A percentile compares a stretch with the other conserved stretches of the same genome.
Evolutionary conservation across 140 eudicot genomes (phyloP).

Genomic region (Cichorium intybus): DNA sequence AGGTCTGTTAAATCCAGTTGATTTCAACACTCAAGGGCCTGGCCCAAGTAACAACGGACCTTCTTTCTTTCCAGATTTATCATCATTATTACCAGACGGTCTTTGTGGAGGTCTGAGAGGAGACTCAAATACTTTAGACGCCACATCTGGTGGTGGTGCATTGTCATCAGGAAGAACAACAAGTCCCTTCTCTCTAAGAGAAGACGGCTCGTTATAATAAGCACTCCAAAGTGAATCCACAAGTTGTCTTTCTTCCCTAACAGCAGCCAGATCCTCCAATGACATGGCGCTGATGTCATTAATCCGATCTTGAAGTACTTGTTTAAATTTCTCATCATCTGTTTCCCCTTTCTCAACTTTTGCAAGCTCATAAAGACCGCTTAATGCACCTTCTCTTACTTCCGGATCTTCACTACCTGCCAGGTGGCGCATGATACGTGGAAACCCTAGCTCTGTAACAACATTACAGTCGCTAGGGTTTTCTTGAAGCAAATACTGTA

Average conservation of each 20-base stretch:
- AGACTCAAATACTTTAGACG: constrained; percentile 65
- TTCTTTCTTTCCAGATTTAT: constrained; percentile 53
- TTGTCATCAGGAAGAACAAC: constrained; percentile 76
- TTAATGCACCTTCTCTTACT: constrained; percentile 81
- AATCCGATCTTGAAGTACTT: constrained; percentile 66
- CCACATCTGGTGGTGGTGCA: constrained; percentile 81
- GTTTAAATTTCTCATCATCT: constrained; percentile 56
- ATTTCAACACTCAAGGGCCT: constrained; percentile 33
- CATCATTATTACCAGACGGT: constrained; percentile 17
- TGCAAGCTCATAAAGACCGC: constrained; percentile 70
- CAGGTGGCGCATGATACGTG: constrained; percentile 71
- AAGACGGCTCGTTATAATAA: constrained; percentile 63
- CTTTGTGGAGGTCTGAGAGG: constrained; percentile 63
- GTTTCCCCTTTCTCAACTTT: constrained; percentile 30
- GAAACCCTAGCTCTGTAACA: constrained; percentile 70
- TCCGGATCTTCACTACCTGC: constrained; percentile 72
- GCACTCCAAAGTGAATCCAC: constrained; percentile 78
- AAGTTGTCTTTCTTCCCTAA: constrained; percentile 72
- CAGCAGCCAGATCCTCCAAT: constrained; percentile 67
- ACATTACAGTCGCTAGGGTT: constrained; percentile 56
- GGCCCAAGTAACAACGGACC: constrained; percentile 73
- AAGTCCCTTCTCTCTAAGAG: constrained; percentile 83
- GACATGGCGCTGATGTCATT: constrained; percentile 66
- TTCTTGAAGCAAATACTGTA: constrained; percentile 66
- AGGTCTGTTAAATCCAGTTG: background rate